phyloP scores from a whole-genome alignment of 176 grass and related monocot genomes.

The Pontederia crassipes region DNA sequence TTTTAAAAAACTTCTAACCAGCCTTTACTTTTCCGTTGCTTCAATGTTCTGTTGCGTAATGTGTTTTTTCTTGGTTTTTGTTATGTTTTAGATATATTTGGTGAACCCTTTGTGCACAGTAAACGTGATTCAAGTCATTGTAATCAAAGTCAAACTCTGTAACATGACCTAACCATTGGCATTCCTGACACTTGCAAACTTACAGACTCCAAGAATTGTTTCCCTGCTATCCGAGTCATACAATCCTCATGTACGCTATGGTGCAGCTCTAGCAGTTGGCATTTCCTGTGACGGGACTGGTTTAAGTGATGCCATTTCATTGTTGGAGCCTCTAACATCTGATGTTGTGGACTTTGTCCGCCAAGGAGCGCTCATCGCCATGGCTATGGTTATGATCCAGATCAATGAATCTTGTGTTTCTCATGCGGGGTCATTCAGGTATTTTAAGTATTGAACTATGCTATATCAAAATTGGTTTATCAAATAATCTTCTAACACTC shows the following conservation, averaged over 20 bases:
- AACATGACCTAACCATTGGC: neutral
- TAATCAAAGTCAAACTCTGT: neutral
- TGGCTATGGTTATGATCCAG: slow-evolving; percentile 99
- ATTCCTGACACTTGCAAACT: slow-evolving; percentile 6
- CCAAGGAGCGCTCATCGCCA: slow-evolving; percentile 94
- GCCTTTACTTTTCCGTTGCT: neutral
- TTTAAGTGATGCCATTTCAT: slow-evolving; percentile 93
- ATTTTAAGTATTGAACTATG: neutral
- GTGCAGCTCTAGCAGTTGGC: slow-evolving; percentile 96
- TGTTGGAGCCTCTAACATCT: slow-evolving; percentile 96
- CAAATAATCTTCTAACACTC: neutral
- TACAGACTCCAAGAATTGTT: slow-evolving; percentile 98
- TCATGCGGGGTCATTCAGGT: slow-evolving; percentile 84
- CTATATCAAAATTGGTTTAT: neutral
- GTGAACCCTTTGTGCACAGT: neutral
- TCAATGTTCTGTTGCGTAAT: neutral
- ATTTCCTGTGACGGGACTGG: slow-evolving; percentile 93
- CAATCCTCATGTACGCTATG: slow-evolving; percentile 98
- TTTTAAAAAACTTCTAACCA: no score
- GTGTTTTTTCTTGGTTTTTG: neutral
- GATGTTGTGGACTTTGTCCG: slow-evolving; percentile 98
- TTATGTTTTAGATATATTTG: neutral
- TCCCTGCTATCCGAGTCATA: slow-evolving; percentile 94
- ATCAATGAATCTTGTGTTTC: slow-evolving; percentile 90
- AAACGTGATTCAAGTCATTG: neutral